Evolutionary conservation across 164 flowering plant genomes (phyloP), one percentile per base, ranked within the genome.

Genomic region (Chimonanthus salicifolius): DNA sequence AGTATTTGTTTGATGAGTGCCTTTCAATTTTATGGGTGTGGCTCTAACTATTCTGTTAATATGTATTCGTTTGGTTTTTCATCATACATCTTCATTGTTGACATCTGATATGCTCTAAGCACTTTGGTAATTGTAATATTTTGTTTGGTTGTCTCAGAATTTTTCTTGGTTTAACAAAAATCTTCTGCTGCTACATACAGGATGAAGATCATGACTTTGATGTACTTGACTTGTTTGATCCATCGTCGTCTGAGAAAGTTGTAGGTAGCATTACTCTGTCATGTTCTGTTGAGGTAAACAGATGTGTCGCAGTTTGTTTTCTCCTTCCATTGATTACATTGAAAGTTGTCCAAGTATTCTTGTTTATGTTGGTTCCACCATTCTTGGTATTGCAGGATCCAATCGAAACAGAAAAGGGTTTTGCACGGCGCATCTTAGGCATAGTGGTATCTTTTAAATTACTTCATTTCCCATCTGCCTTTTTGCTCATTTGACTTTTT

Each of bases 401-500:
- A 75, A 49, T 82, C 71, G 97, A 90, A 78, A 95, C 96, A n/a
- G 89, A 95, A 82, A 91, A 84, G 76, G 54, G 83, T 72, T 93
- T 95, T 80, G 94, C 87, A 20, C 85, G 82, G 49, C 94, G 99
- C 75, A 89, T 95, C 76, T 82, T 95, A 70, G 87, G 94, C 62
- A 83, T 95, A 58, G 90, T 87, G 97, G 99, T 94, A 91, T 62
- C 85, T 74, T 80, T 48, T 46, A 18, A 18, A 45, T 58, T 18
- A 58, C 63, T 71, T 44, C 48, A 18, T 63, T 62, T 43, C 69
- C 50, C 33, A 5, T 18, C 45, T 9, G 11, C 3, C 46, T 18
- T 51, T 69, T 69, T 69, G 15, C 6, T 6, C 47, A 15, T 13
- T 70, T 54, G 4, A 33, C 60, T 15, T 70, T 54, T 20, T 7